Conservation (phyloP, 495 filamentous ascomycete species). For the Neurospora sp. region DNA sequence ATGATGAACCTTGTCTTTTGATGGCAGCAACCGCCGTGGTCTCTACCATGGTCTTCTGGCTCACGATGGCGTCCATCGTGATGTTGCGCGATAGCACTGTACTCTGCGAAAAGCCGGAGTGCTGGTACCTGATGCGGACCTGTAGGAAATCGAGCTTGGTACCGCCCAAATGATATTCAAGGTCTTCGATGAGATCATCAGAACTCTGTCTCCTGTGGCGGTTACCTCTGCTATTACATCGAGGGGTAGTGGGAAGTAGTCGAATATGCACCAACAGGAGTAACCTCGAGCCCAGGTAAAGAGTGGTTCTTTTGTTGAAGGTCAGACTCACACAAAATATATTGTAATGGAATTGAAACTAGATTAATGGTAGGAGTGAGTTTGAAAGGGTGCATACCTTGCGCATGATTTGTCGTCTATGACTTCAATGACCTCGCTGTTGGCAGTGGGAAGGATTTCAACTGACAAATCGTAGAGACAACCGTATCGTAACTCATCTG, state of each 20-base stretch:
- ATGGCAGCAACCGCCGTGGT: constrained; percentile 35
- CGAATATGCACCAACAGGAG: constrained; percentile 31
- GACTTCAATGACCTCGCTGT: constrained; percentile 26
- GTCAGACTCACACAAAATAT: not conserved
- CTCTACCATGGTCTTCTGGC: constrained; percentile 29
- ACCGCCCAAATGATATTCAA: constrained; percentile 39
- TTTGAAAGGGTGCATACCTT: constrained; percentile 9
- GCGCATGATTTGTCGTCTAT: constrained; percentile 20
- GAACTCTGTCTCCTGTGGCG: constrained; percentile 24
- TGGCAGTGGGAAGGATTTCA: constrained; percentile 22
- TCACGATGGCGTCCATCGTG: constrained; percentile 9
- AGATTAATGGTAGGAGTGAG: not conserved
- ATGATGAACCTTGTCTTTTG: constrained; percentile 27
- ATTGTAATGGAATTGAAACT: not conserved
- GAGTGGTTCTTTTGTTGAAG: constrained; percentile 11
- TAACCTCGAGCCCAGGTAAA: constrained; percentile 28
- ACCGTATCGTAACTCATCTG: constrained; percentile 26
- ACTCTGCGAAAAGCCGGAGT: constrained; percentile 36
- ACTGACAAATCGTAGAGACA: constrained; percentile 32
- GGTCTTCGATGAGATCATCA: constrained; percentile 39
- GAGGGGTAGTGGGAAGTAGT: constrained; percentile 8
- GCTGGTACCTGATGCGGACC: constrained; percentile 36
- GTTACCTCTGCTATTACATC: not conserved
- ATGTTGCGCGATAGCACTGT: not conserved
- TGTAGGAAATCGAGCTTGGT: constrained; percentile 30